Percentiles rank a stretch among this genome's conserved stretches.
phyloP scores from a whole-genome alignment of 306 rosid genomes.

The Styphnolobium japonicum region DNA sequence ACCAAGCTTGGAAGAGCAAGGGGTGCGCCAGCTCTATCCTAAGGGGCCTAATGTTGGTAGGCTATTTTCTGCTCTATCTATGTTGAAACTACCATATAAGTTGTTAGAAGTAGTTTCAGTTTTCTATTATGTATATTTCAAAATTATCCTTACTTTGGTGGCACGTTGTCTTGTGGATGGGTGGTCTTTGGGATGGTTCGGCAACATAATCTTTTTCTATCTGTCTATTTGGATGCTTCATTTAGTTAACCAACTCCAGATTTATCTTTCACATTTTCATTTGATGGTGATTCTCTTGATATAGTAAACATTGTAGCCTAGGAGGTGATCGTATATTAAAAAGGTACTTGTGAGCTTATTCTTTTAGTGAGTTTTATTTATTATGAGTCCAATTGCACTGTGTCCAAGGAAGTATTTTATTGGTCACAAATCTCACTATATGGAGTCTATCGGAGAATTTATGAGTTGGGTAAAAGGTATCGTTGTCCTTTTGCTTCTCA shows the following conservation, averaged over 20 bases:
- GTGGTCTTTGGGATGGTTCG: background rate
- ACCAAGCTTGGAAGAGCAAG: conserved; percentile 90
- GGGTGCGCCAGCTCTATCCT: conserved; percentile 87
- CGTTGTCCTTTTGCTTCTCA: background rate
- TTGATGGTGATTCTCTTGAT: background rate
- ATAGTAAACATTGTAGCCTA: background rate
- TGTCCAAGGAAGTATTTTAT: background rate
- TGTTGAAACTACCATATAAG: conserved; percentile 1
- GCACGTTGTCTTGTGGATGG: background rate
- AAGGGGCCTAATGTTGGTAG: conserved; percentile 78
- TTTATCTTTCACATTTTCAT: background rate
- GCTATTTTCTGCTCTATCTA: conserved; percentile 2
- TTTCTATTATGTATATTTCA: background rate
- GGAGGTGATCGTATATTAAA: background rate
- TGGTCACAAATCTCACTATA: background rate
- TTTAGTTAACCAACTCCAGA: background rate
- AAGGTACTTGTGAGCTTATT: background rate
- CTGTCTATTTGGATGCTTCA: background rate
- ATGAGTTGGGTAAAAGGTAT: background rate
- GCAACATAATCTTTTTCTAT: background rate
- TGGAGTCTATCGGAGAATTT: background rate
- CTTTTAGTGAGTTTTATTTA: background rate
- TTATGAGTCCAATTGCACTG: too few relatives aligned
- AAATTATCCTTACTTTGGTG: background rate
- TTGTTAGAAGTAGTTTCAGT: background rate